phyloP scores from a whole-genome alignment of 2,329 filamentous ascomycete genomes.

The Onygenales sp. region DNA sequence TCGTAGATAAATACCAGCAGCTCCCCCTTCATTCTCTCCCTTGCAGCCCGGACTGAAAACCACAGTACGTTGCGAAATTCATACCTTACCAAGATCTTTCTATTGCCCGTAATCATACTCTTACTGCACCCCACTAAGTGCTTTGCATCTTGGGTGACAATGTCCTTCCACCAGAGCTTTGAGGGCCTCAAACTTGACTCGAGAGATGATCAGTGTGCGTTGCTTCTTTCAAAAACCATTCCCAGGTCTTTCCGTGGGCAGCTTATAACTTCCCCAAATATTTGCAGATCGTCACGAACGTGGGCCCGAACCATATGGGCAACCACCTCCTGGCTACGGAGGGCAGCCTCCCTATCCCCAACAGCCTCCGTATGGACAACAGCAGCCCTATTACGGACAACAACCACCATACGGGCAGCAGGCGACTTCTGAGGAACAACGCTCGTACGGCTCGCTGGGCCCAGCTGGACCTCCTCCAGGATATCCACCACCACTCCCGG shows the following conservation, averaged over 20 bases:
- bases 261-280: background rate
- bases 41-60: background rate
- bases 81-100: no score
- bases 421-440: slow-evolving; percentile 11
- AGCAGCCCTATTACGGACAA: background rate
- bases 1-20: background rate
- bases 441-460: slow-evolving; percentile 17
- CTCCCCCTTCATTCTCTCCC: background rate
- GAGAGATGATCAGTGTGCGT: slow-evolving; percentile 15
- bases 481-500: slow-evolving; percentile 27
- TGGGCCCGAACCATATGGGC: background rate
- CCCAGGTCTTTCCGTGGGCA: background rate
- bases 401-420: slow-evolving; percentile 5
- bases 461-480: slow-evolving; percentile 23
- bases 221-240: background rate
- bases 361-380: slow-evolving; percentile 1
- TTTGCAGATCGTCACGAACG: background rate
- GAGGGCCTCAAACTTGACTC: slow-evolving; percentile 40
- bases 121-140: background rate
- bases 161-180: slow-evolving; percentile 41
- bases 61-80: no score
- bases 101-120: no score
- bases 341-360: background rate
- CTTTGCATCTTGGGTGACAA: slow-evolving; percentile 10
- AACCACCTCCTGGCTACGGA: background rate